Evolutionary conservation across 1,284 basidiomycete species (phyloP).

Genomic region (Naganishia liquefaciens): DNA sequence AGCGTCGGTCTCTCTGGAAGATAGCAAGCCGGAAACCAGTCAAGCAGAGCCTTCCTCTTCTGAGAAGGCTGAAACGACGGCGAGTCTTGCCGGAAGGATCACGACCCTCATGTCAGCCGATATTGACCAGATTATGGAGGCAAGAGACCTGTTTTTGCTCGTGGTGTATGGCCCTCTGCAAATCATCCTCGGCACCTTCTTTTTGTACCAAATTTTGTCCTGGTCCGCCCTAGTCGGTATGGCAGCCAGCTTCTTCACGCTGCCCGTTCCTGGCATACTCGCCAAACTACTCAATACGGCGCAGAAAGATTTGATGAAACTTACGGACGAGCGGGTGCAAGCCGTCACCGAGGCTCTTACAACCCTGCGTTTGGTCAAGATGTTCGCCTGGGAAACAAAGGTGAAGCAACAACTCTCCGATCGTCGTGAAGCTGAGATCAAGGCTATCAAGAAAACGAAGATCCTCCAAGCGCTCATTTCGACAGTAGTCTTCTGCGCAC

Average conservation of each 20-base stretch:
- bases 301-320: slow-evolving; percentile 46
- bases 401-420: slow-evolving; percentile 59
- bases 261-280: slow-evolving; percentile 59
- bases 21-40: slow-evolving; percentile 29
- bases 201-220: slow-evolving; percentile 50
- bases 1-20: slow-evolving; percentile 7
- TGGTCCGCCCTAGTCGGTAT: slow-evolving; percentile 61
- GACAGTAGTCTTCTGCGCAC: slow-evolving; percentile 60
- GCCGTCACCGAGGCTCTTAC: slow-evolving; percentile 57
- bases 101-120: slow-evolving; percentile 59
- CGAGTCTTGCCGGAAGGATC: slow-evolving; percentile 60
- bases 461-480: slow-evolving; percentile 10
- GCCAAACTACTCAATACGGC: slow-evolving; percentile 47
- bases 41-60: slow-evolving; percentile 26
- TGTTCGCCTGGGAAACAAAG: slow-evolving; percentile 69
- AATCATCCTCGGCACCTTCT: slow-evolving; percentile 43
- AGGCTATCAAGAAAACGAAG: slow-evolving; percentile 55
- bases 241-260: slow-evolving; percentile 56
- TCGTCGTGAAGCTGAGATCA: slow-evolving; percentile 62
- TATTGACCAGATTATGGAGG: slow-evolving; percentile 49
- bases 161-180: slow-evolving; percentile 49
- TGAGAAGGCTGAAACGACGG: slow-evolving; percentile 16
- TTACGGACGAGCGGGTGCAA: slow-evolving; percentile 60
- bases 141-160: slow-evolving; percentile 35
- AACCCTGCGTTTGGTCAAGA: slow-evolving; percentile 62